A percentile compares a stretch with the other conserved stretches of the same genome.
These are phyloP conservation scores for Eucalyptus curtisii DNA, from an alignment of 345 rosid genomes.

Conservation along the genomic window DNA sequence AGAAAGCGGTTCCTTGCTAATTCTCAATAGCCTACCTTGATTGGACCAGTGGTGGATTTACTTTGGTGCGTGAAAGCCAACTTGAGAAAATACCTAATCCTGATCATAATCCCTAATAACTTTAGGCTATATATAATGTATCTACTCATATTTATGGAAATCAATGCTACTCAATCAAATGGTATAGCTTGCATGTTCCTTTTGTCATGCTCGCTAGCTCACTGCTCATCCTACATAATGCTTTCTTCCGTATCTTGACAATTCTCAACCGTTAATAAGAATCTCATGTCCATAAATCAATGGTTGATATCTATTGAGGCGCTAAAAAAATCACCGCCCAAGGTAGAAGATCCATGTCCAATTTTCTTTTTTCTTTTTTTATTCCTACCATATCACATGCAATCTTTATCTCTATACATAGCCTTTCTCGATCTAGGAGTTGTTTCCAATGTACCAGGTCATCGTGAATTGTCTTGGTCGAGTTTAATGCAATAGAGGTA, in stretches of 20 bases:
- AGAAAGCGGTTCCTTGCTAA: not conserved
- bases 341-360: not conserved
- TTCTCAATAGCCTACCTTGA: not conserved
- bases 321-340: not conserved
- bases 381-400: not conserved
- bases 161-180: fast-evolving
- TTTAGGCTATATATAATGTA: not conserved
- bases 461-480: not conserved
- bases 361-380: not conserved
- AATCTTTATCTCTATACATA: not conserved
- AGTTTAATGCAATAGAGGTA: not conserved
- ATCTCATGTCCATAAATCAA: not conserved
- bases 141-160: not conserved
- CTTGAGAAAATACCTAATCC: fast-evolving
- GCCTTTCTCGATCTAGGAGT: not conserved
- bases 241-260: not conserved
- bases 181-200: not conserved
- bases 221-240: not conserved
- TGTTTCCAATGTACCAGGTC: not conserved
- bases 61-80: fast-evolving
- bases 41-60: fast-evolving
- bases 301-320: not conserved
- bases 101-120: too few species aligned
- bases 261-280: not conserved
- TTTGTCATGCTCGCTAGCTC: not conserved